Conservation (phyloP, 352 stramenopile genomes). For the Pythium monospermum region DNA sequence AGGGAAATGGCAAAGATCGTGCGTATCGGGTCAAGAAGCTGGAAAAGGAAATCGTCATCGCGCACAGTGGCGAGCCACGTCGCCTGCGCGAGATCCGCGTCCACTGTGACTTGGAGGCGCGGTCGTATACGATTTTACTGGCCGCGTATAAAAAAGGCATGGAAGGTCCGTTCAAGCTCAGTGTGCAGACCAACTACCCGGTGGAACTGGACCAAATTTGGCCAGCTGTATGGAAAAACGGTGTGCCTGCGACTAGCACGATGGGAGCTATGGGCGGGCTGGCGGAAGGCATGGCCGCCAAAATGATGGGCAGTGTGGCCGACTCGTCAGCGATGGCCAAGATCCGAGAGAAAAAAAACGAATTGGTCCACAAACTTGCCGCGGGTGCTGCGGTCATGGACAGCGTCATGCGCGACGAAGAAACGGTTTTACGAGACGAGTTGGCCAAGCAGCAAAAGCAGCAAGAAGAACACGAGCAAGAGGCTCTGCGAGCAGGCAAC, state of each 20-base stretch:
- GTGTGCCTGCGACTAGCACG: conserved; percentile 3
- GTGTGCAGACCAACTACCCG: conserved; percentile 83
- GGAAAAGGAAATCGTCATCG: conserved; percentile 63
- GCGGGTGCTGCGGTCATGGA: conserved; percentile 62
- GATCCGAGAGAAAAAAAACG: conserved; percentile 69
- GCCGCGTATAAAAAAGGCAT: conserved; percentile 85
- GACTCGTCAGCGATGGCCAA: conserved; percentile 52
- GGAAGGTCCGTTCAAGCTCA: conserved; percentile 87
- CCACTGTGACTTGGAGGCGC: conserved; percentile 61
- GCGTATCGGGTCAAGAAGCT: conserved; percentile 59
- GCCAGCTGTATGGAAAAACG: conserved; percentile 73
- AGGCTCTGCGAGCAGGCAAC: neutral
- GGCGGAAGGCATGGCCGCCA: conserved; percentile 56
- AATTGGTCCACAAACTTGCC: conserved; percentile 58
- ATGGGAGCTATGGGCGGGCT: conserved; percentile 31
- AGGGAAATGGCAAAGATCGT: conserved; percentile 42
- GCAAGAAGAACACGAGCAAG: conserved; percentile 22
- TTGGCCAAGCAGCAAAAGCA: conserved; percentile 44
- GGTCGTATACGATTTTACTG: conserved; percentile 87
- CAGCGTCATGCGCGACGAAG: conserved; percentile 62
- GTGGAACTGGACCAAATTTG: conserved; percentile 73
- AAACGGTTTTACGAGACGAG: conserved; percentile 50
- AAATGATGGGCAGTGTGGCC: conserved; percentile 55
- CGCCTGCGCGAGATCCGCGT: conserved; percentile 73
- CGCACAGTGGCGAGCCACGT: conserved; percentile 69